These are phyloP conservation scores for Triticum dicoccoides DNA, from an alignment of 176 grass and related monocot genomes.

Conservation along the genomic window DNA sequence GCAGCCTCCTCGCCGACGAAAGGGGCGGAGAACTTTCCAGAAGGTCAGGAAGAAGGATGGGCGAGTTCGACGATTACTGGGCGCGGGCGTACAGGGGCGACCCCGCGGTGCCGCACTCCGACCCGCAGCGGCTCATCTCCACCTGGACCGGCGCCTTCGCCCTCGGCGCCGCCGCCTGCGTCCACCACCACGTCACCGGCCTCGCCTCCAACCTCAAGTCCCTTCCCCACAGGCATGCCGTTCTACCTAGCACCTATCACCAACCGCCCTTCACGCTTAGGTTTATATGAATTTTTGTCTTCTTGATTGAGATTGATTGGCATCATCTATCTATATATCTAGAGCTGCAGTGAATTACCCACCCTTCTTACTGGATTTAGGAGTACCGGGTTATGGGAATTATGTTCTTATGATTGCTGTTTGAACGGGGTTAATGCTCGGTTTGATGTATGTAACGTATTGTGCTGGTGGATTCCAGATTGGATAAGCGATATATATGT, in stretches of 20 bases:
- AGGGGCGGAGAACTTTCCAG: too few species aligned
- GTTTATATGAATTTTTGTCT: not conserved
- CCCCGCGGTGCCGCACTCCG: slow-evolving; percentile 73
- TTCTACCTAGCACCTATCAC: not conserved
- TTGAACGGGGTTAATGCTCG: not conserved
- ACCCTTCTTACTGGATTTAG: not conserved
- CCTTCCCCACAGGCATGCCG: slow-evolving; percentile 20
- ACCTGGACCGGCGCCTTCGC: slow-evolving; percentile 70
- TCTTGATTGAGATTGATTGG: not conserved
- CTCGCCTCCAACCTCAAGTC: slow-evolving; percentile 43
- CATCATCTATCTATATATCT: not conserved
- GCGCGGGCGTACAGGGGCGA: slow-evolving; percentile 73
- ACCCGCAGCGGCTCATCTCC: slow-evolving; percentile 55
- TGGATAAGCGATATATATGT: not conserved
- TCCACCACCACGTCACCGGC: slow-evolving; percentile 57
- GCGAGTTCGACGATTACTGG: slow-evolving; percentile 76
- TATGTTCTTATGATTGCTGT: not conserved
- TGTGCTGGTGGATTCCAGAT: not conserved
- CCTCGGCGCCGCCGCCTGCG: slow-evolving; percentile 70
- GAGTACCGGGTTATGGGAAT: not conserved
- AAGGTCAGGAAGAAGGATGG: not conserved
- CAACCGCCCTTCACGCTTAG: too few species aligned
- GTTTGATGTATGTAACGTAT: not conserved
- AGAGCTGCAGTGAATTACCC: not conserved
- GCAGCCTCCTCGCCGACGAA: too few species aligned